These are phyloP conservation scores for Didymella arachidicola DNA, from an alignment of 2,329 filamentous ascomycete species.

Conservation along the genomic window DNA sequence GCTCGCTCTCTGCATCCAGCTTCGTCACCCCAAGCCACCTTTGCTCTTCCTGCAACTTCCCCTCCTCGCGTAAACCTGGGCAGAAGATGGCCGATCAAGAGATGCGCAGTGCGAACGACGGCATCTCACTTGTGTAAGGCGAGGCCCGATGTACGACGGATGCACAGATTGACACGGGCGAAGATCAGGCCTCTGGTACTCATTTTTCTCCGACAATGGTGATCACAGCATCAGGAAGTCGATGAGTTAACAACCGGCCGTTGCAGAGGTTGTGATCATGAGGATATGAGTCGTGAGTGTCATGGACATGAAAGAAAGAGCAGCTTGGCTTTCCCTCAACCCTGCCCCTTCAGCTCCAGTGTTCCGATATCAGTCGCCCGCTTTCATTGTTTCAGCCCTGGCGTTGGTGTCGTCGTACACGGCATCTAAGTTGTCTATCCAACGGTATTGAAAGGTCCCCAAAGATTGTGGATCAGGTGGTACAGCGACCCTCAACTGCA, in stretches of 20 bases:
- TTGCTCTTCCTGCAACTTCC: conserved; percentile 12
- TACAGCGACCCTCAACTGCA: conserved; percentile 21
- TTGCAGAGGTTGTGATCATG: not conserved
- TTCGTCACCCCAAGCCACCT: conserved; percentile 2
- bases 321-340: not conserved
- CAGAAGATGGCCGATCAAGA: not conserved
- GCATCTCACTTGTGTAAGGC: not conserved
- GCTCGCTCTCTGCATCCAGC: conserved; percentile 5
- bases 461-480: conserved; percentile 9
- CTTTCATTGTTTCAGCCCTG: conserved; percentile 15
- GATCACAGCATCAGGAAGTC: not conserved
- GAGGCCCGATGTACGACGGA: not conserved
- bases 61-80: conserved; percentile 14
- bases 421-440: conserved; percentile 18
- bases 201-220: not conserved
- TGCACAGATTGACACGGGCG: not conserved
- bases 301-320: conserved; percentile 3
- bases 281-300: not conserved
- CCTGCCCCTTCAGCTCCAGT: not conserved
- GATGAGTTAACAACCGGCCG: not conserved
- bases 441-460: conserved; percentile 14
- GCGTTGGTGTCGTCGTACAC: conserved; percentile 8
- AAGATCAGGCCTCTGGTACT: not conserved
- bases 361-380: conserved; percentile 1
- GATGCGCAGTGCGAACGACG: not conserved